Base-by-base conservation (phyloP, 1,284 basidiomycete genomes). In the Clitocybe nebularis region DNA sequence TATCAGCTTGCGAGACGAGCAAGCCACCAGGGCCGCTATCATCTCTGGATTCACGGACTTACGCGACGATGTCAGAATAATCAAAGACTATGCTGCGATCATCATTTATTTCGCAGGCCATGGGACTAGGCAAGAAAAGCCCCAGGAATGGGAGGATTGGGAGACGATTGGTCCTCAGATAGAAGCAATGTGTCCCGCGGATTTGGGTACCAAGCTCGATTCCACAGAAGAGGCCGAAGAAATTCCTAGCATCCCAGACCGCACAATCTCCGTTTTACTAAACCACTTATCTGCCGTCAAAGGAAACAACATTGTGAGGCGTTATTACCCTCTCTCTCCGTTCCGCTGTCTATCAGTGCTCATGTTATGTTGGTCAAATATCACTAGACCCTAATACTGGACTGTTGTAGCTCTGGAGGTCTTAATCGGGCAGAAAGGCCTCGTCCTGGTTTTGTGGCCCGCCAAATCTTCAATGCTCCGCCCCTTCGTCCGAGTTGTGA, bases 91-190 rank as follows among this genome's bases (percentile, higher is more conserved):
- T 4, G 51, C 56, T 11, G 56, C 60, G 3, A 63, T 68, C 24
- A 50, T 68, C 28, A 61, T 69, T 32, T 68, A 59, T 46, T 69
- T 57, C 41, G 62, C 67, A 4, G 68, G 68, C 2, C 67, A 70
- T 44, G 67, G 67, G 10, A 52, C 56, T 1, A 48, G 59, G 17
- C 46, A 48, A 3, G 34, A 51, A 0, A 61, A 56, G 24, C 63
- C 62, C 1, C 3, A 13, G 13, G 47, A 46, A 22, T 49, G 50
- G 38, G 43, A 37, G 0, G 62, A 59, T 14, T 62, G 63, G 63
- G 51, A 44, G 3, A 56, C 58, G 0, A 43, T 45, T 9, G 54
- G 51, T 2, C 51, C 45, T 4, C 41, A 54, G 26, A 59, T 66
- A 22, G 64, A 67, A 42, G 50, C 58, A 34, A 42, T 68, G 17